Conservation (phyloP, 2,329 filamentous ascomycete species). For the Rhinocladiella similis region DNA sequence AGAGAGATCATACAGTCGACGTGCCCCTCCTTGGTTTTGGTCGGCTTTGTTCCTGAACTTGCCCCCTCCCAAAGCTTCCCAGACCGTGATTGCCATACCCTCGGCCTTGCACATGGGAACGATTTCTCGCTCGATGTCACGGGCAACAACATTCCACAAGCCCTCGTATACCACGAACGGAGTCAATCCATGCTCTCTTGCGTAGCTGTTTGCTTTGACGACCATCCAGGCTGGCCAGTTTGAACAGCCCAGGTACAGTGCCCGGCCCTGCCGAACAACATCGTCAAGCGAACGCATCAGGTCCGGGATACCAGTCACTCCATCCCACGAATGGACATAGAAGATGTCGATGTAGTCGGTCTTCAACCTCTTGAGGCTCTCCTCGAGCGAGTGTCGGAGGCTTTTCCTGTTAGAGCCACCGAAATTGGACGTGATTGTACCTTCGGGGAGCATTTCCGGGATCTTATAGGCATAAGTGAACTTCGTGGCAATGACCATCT, state of each 20-base stretch:
- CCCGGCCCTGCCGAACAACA: too few relatives aligned
- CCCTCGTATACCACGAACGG: conserved; percentile 71
- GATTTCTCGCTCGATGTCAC: conserved; percentile 70
- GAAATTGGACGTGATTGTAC: too few relatives aligned
- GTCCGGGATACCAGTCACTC: conserved; percentile 62
- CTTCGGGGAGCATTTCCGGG: conserved; percentile 28
- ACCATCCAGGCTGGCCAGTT: conserved; percentile 35
- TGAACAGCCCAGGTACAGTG: conserved; percentile 57
- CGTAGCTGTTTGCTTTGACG: conserved; percentile 54
- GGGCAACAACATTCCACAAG: conserved; percentile 58
- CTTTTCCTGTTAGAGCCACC: neutral
- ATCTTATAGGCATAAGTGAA: conserved; percentile 43
- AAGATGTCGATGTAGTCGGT: conserved; percentile 39
- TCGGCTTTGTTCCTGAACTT: conserved; percentile 48
- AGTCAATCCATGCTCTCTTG: conserved; percentile 65
- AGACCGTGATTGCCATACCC: conserved; percentile 62
- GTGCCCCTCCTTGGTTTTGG: conserved; percentile 22
- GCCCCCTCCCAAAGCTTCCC: conserved; percentile 55
- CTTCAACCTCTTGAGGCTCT: conserved; percentile 35
- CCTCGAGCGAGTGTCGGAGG: conserved; percentile 33
- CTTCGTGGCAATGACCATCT: conserved; percentile 58
- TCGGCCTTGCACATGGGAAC: conserved; percentile 64
- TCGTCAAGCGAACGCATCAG: conserved; percentile 59
- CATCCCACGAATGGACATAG: conserved; percentile 57
- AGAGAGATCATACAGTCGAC: conserved; percentile 13